phyloP scores from a whole-genome alignment of 306 rosid species.

The Cicer yamashitae region DNA sequence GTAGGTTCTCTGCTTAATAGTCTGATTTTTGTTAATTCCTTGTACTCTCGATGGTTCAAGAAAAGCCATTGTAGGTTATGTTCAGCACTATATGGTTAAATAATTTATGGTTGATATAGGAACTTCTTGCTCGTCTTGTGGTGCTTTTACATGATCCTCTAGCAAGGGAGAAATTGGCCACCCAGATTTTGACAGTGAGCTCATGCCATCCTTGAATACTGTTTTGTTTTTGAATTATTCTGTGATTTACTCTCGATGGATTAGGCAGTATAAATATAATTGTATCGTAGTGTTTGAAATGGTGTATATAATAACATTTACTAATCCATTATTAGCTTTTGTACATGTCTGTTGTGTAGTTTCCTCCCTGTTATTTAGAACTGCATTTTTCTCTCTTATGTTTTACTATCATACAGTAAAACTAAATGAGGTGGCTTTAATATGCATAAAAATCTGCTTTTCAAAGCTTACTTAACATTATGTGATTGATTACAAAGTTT shows the following conservation, averaged over 20 bases:
- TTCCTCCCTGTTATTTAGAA: conserved; percentile 27
- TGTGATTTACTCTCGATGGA: conserved; percentile 37
- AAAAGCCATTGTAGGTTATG: conserved; percentile 26
- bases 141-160: conserved; percentile 96
- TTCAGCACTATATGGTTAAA: conserved; percentile 40
- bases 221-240: not conserved
- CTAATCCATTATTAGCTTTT: conserved; percentile 27
- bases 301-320: conserved; percentile 15
- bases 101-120: conserved; percentile 57
- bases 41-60: not conserved
- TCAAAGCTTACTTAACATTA: conserved; percentile 27
- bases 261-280: conserved; percentile 19
- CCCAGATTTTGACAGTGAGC: conserved; percentile 88
- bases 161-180: conserved; percentile 87
- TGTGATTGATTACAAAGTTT: conserved; percentile 18
- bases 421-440: conserved; percentile 16
- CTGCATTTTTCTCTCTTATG: not conserved
- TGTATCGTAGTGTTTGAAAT: conserved; percentile 14
- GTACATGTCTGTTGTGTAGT: conserved; percentile 7
- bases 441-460: conserved; percentile 30
- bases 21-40: conserved; percentile 13
- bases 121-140: conserved; percentile 87
- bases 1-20: conserved; percentile 46
- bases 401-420: conserved; percentile 6
- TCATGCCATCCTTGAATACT: conserved; percentile 23